Evolutionary conservation across 345 rosid species (phyloP), one percentile per base, ranked within the genome.

Genomic region (Populus alba): DNA sequence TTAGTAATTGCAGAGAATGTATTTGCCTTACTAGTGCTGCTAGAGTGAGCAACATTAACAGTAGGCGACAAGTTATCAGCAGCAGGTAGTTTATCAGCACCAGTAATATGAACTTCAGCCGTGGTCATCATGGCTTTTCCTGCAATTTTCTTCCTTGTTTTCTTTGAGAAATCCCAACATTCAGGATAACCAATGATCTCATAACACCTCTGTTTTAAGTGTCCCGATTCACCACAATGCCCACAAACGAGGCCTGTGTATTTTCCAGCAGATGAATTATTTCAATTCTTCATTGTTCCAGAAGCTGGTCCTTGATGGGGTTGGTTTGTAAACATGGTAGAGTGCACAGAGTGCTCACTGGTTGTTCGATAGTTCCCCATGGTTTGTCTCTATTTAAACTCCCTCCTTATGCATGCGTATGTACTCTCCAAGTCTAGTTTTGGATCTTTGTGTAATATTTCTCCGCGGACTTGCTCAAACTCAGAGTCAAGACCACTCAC

Each of bases 1-100:
- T 9, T 43, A 43, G 47, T 9, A 2, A 3, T 2, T 11, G 0
- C 4, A 43, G 47, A 41, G 6, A 8, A 39, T 41, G 12, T 8
- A 43, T 43, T 43, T 43, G 12, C 47, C 47, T 43, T 43, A 43
- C 47, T 2, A 43, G 3, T 43, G 5, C 3, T 3, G 2, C 12
- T 11, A 8, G 47, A 0, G 12, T 43, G 47, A 43, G 47, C 15
- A 9, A 43, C 0, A 0, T 43, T 2, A 8, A 8, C 1, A 0
- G 47, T 38, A 5, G 7, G 39, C 8, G 6, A 1, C 0, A 7
- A 2, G 2, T 31, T 31, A 31, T 31, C 41, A 38, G 41, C 1
- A 37, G 0, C 8, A 1, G 8, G 41, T 38, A 8, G 0, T 0
- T 1, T 1, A 0, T 38, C 41, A 1, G 0, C 10, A 38, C 2